These are phyloP conservation scores for Tylopilus orsonianus DNA, from an alignment of 1,284 basidiomycete genomes.

Conservation along the genomic window DNA sequence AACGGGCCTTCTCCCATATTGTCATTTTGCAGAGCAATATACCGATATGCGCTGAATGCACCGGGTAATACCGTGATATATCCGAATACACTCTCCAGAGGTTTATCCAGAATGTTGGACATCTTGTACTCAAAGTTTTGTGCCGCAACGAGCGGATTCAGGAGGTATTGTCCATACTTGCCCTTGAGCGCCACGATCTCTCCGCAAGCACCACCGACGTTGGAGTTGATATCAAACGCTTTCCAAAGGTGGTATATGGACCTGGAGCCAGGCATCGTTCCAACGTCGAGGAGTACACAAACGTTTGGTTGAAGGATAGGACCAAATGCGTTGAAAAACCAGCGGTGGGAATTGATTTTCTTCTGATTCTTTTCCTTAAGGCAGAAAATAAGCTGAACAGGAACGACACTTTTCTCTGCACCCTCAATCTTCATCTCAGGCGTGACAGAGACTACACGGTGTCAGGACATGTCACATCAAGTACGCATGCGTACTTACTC, in stretches of 20 bases:
- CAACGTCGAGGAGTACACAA: slow-evolving; percentile 92
- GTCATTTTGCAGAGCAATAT: slow-evolving; percentile 91
- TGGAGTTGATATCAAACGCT: slow-evolving; percentile 93
- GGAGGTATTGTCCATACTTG: slow-evolving; percentile 70
- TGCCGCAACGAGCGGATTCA: slow-evolving; percentile 86
- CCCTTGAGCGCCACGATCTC: slow-evolving; percentile 94
- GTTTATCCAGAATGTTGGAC: slow-evolving; percentile 91
- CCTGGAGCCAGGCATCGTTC: slow-evolving; percentile 87
- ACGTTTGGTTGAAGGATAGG: slow-evolving; percentile 83
- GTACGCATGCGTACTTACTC: slow-evolving; percentile 44
- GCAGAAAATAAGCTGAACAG: slow-evolving; percentile 93
- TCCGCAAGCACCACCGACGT: slow-evolving; percentile 96
- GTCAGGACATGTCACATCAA: slow-evolving; percentile 11
- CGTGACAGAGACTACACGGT: slow-evolving; percentile 70
- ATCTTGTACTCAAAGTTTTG: slow-evolving; percentile 99
- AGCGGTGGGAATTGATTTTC: slow-evolving; percentile 93
- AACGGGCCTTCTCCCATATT: slow-evolving; percentile 80
- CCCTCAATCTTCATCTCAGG: slow-evolving; percentile 82
- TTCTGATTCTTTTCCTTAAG: slow-evolving; percentile 92
- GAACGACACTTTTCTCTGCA: slow-evolving; percentile 77
- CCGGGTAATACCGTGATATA: slow-evolving; percentile 93
- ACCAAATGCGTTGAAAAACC: slow-evolving; percentile 90
- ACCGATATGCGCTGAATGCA: slow-evolving; percentile 90
- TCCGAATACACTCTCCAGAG: slow-evolving; percentile 83
- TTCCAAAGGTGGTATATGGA: slow-evolving; percentile 97